These are phyloP conservation scores for Dioszegia hungarica DNA, from an alignment of 768 basidiomycete species.

Conservation along the genomic window DNA sequence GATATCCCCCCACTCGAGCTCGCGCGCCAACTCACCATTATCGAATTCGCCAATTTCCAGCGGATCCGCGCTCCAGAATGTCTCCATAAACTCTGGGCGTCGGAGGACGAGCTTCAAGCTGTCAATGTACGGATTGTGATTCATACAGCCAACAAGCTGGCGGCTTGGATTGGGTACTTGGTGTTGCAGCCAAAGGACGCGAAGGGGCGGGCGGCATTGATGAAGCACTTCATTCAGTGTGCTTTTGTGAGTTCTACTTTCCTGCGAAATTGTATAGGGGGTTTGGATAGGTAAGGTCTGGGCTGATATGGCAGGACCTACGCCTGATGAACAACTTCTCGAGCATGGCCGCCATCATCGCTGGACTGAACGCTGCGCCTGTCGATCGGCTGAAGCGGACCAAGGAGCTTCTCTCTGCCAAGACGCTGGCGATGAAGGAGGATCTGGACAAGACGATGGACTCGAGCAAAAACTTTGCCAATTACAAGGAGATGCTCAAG, in stretches of 20 bases:
- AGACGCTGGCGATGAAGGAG: constrained; percentile 66
- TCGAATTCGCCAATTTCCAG: constrained; percentile 81
- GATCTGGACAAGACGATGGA: constrained; percentile 85
- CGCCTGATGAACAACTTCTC: constrained; percentile 87
- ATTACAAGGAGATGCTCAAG: constrained; percentile 78
- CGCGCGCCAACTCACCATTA: constrained; percentile 84
- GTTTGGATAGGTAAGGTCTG: neutral
- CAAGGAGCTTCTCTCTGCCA: constrained; percentile 79
- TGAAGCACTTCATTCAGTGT: constrained; percentile 83
- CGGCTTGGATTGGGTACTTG: constrained; percentile 67
- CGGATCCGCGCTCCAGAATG: constrained; percentile 87
- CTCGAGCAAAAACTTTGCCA: constrained; percentile 88
- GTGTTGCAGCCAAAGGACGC: constrained; percentile 83
- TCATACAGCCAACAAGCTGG: constrained; percentile 72
- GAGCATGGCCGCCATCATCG: constrained; percentile 92
- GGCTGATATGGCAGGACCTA: constrained; percentile 61
- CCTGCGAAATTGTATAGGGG: no score
- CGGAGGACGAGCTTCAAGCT: constrained; percentile 77
- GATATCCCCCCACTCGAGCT: constrained; percentile 87
- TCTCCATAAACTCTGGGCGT: constrained; percentile 64
- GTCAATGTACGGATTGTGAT: no score
- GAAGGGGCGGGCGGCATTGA: constrained; percentile 67
- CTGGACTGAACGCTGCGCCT: constrained; percentile 87
- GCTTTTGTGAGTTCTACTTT: constrained; percentile 52
- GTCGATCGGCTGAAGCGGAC: constrained; percentile 89